Base-by-base conservation (phyloP, 2,329 filamentous ascomycete genomes). In the Fusarium sp. region DNA sequence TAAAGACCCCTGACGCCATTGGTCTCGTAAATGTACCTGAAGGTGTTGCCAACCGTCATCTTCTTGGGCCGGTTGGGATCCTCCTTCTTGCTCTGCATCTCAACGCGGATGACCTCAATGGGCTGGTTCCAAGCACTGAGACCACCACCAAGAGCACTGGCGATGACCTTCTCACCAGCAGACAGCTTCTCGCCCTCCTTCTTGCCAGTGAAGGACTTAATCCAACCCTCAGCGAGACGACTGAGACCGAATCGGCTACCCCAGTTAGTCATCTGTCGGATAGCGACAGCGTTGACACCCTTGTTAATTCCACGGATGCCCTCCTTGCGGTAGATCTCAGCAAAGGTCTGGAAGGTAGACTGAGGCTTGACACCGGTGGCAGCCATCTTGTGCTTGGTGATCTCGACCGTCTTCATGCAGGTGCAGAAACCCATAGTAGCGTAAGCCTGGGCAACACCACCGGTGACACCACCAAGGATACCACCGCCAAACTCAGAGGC, bases 401-500 rank as follows among this genome's bases (percentile, higher is more conserved):
- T 99, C 86, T 99, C 96, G 77, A 98, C 96, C 74, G 96, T 99
- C 92, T 99, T 99, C 96, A 99, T 99, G 90, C 96, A 99, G 72
- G 96, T 99, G 87, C 96, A 99, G 91, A 99, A 99, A 78, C 96
- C 96, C 96, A 99, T 99, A 83, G 96, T 99, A 76, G 96, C 96
- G 84, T 99, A 99, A 69, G 96, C 96, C 87, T 99, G 96, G 52
- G 96, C 96, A 68, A 99, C 91, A 89, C 96, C 96, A 82, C 96
- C 96, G 28, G 91, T 89, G 88, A 99, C 94, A 84, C 96, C 96
- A 80, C 96, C 96, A 38, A 88, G 82, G 86, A 99, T 98, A 82
- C 96, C 96, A 77, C 92, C 91, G 58, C 93, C 88, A 84, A 99
- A 98, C 84, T 97, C 93, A 79, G 89, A 90, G 73, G 95, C 96